Evolutionary conservation across 2,329 filamentous ascomycete genomes (phyloP).

Genomic region (Arthrinium puccinioides): DNA sequence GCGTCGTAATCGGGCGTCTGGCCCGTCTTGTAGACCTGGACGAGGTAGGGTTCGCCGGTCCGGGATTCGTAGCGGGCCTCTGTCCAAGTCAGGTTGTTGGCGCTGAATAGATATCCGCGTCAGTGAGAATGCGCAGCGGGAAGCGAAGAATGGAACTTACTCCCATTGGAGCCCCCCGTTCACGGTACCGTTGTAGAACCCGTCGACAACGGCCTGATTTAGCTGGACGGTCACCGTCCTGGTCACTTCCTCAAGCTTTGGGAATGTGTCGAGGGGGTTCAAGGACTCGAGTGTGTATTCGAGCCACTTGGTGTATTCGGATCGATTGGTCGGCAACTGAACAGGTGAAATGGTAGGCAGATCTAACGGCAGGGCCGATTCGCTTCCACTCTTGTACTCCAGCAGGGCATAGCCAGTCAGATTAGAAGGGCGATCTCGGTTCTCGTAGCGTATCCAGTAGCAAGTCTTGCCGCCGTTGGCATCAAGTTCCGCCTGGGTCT

Average conservation of each 20-base stretch:
- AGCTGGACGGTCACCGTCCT: conserved; percentile 39
- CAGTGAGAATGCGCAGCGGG: background rate
- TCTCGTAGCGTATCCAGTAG: conserved; percentile 42
- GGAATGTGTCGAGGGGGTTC: conserved; percentile 22
- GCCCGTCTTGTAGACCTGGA: conserved; percentile 43
- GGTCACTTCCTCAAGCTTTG: conserved; percentile 38
- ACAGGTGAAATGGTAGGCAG: conserved; percentile 24
- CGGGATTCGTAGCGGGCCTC: conserved; percentile 20
- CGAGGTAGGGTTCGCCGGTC: conserved; percentile 36
- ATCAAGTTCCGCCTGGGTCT: conserved; percentile 35
- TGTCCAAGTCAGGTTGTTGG: conserved; percentile 38
- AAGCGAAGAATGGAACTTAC: conserved; percentile 16
- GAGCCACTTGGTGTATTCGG: conserved; percentile 27
- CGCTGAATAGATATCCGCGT: conserved; percentile 8
- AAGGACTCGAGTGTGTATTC: conserved; percentile 39
- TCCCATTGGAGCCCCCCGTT: conserved; percentile 27
- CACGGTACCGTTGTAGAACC: conserved; percentile 18
- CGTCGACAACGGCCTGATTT: conserved; percentile 29
- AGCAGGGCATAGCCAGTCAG: conserved; percentile 42
- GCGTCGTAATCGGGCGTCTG: conserved; percentile 44
- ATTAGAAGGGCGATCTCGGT: conserved; percentile 37
- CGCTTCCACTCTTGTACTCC: conserved; percentile 26
- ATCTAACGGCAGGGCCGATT: conserved; percentile 8
- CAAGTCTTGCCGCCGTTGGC: conserved; percentile 21
- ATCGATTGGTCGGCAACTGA: conserved; percentile 23